A percentile compares a stretch with the other conserved stretches of the same genome.
Evolutionary conservation across 441 rosid species (phyloP).

Genomic region (Eutrema salsugineum): DNA sequence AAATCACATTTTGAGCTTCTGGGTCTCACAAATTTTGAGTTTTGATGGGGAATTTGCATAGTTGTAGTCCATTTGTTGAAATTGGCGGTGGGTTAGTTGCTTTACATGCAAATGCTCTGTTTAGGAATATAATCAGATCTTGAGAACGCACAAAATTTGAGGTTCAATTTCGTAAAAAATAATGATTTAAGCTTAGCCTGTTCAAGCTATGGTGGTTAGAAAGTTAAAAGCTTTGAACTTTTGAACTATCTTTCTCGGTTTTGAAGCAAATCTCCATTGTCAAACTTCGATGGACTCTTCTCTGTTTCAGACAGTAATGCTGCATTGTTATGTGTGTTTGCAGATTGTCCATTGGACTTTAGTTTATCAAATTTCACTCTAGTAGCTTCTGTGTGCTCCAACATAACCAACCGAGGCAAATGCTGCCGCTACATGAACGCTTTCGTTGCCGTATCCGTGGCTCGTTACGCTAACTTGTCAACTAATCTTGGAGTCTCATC

Average conservation of each 20-base stretch:
- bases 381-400: slow-evolving; percentile 77
- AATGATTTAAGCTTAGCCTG: not conserved
- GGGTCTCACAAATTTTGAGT: not conserved
- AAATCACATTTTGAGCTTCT: not conserved
- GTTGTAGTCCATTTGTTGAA: not conserved
- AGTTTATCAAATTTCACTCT: slow-evolving; percentile 69
- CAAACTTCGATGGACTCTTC: not conserved
- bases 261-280: not conserved
- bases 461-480: slow-evolving; percentile 72
- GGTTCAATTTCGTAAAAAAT: not conserved
- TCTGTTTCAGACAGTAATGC: slow-evolving; percentile 4
- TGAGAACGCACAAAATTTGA: not conserved
- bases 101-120: slow-evolving; percentile 25
- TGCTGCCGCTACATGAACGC: slow-evolving; percentile 95
- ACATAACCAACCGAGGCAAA: slow-evolving; percentile 60
- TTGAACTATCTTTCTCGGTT: not conserved
- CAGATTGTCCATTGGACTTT: slow-evolving; percentile 88
- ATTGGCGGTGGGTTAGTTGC: not conserved
- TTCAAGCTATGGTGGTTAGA: not conserved
- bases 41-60: not conserved
- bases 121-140: not conserved
- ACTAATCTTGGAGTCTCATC: slow-evolving; percentile 62
- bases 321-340: slow-evolving; percentile 25
- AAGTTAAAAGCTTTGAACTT: not conserved
- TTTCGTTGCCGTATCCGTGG: slow-evolving; percentile 60